Conservation (phyloP, 78 protist species). For the Mastigamoeba balamuthi region DNA sequence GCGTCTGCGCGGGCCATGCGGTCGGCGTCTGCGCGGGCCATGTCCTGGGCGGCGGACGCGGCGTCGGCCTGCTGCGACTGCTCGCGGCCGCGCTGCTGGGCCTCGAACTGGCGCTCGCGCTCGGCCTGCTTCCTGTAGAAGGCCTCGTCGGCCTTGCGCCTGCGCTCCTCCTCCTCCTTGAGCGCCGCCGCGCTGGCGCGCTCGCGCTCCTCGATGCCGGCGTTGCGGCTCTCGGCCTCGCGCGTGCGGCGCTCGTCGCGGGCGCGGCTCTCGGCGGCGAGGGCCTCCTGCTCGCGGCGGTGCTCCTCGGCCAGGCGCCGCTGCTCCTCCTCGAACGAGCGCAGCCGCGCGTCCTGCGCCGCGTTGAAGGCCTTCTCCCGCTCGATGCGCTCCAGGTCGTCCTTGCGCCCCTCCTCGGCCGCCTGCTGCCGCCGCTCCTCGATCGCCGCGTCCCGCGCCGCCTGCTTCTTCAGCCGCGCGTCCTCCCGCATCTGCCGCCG, state of each 20-base stretch:
- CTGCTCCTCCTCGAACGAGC: background rate
- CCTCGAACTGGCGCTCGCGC: background rate
- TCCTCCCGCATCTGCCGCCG: background rate
- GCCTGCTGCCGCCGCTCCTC: background rate
- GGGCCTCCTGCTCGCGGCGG: background rate
- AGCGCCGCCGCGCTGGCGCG: background rate
- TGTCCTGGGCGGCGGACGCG: background rate
- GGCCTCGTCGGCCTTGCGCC: background rate
- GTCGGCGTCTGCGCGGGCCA: background rate
- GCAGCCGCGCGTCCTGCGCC: background rate
- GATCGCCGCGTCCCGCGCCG: background rate
- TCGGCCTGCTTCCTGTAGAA: background rate
- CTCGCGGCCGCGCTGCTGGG: background rate
- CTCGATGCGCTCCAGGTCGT: background rate
- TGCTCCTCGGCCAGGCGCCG: background rate
- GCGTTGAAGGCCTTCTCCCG: background rate
- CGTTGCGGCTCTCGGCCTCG: background rate
- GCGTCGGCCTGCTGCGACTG: background rate
- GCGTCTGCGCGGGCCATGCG: background rate
- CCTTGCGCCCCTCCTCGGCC: background rate
- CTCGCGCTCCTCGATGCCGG: background rate
- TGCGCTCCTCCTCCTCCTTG: background rate
- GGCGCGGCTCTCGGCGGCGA: background rate
- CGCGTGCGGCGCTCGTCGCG: background rate
- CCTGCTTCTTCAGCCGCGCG: background rate